Conservation (phyloP, 306 rosid genomes). For the Fragaria nilgerrensis region DNA sequence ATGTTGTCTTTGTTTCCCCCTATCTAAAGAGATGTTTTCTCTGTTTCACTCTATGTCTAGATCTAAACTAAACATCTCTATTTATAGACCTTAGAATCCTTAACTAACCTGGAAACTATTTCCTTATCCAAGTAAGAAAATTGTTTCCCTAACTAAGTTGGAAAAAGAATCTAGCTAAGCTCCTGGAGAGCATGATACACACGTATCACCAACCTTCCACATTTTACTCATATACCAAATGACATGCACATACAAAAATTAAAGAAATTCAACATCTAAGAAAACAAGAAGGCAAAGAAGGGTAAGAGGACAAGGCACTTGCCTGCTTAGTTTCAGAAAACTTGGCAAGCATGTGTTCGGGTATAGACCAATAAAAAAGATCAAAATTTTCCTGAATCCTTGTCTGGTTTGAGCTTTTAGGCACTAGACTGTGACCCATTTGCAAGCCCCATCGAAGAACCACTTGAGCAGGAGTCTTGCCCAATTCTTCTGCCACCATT, state of each 20-base stretch:
- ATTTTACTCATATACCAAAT: conserved; percentile 4
- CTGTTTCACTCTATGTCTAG: too few species aligned
- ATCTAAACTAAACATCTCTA: too few species aligned
- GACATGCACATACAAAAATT: background rate
- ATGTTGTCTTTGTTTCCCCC: too few species aligned
- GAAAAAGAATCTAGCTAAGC: too few species aligned
- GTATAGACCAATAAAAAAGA: conserved; percentile 61
- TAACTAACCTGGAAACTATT: too few species aligned
- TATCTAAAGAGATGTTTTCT: too few species aligned
- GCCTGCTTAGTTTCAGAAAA: conserved; percentile 56
- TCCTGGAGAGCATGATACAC: too few species aligned
- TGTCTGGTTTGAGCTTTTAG: conserved; percentile 53
- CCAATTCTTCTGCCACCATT: conserved; percentile 44
- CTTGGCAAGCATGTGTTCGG: conserved; percentile 41
- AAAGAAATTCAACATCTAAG: background rate
- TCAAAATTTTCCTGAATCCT: conserved; percentile 57
- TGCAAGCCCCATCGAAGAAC: conserved; percentile 86
- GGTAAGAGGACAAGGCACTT: conserved; percentile 16
- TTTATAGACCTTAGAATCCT: too few species aligned
- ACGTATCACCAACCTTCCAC: conserved; percentile 5
- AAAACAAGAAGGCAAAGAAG: background rate
- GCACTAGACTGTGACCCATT: conserved; percentile 67
- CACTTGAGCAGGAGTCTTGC: conserved; percentile 70
- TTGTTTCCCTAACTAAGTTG: too few species aligned
- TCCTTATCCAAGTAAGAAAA: too few species aligned